Evolutionary conservation across 495 filamentous ascomycete genomes (phyloP).

Genomic region (Cercophora newfieldiana): DNA sequence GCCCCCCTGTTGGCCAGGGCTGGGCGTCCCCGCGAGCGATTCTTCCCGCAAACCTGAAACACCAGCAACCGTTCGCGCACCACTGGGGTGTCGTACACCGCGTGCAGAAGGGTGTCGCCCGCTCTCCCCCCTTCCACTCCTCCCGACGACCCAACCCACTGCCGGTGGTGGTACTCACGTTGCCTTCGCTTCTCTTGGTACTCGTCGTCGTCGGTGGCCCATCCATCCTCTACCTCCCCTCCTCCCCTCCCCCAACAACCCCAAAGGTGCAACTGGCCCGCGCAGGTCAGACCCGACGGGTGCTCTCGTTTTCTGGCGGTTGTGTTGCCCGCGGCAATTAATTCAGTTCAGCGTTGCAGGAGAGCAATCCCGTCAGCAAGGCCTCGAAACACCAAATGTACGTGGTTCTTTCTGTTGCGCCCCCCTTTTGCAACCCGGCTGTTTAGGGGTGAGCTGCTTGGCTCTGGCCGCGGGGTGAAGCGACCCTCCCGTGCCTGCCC

Average conservation of each 20-base stretch:
- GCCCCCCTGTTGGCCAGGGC: constrained; percentile 14
- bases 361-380: constrained; percentile 18
- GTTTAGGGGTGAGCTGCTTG: constrained; percentile 34
- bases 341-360: not conserved
- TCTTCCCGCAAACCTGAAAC: constrained; percentile 40
- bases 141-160: constrained; percentile 5
- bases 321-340: constrained; percentile 18
- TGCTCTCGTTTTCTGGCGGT: not conserved
- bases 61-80: constrained; percentile 20
- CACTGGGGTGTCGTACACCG: constrained; percentile 26
- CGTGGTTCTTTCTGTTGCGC: constrained; percentile 34
- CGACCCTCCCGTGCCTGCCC: constrained; percentile 21
- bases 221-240: not conserved
- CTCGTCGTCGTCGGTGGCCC: not conserved
- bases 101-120: constrained; percentile 22
- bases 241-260: not conserved
- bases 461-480: constrained; percentile 28
- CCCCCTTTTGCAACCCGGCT: constrained; percentile 35
- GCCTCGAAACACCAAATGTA: constrained; percentile 44
- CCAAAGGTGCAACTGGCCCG: not conserved
- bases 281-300: not conserved
- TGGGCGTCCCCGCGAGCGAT: constrained; percentile 17
- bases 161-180: constrained; percentile 1
- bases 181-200: constrained; percentile 16
- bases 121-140: constrained; percentile 9